phyloP scores from a whole-genome alignment of 2,329 filamentous ascomycete species.

The Trichocomaceae sp. region DNA sequence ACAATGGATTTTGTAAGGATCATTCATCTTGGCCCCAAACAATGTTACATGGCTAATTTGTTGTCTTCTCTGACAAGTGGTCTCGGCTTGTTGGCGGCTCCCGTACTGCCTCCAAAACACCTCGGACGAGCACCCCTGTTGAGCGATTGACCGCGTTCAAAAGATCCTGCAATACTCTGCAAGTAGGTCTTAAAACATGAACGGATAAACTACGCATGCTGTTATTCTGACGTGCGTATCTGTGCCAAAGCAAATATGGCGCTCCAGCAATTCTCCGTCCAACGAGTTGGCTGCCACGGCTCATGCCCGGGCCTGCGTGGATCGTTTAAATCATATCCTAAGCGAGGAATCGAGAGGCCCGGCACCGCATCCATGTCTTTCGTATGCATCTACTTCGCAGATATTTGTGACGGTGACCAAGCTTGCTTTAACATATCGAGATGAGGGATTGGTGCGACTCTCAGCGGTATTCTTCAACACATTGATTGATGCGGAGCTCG shows the following conservation, averaged over 20 bases:
- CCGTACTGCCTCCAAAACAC: constrained; percentile 43
- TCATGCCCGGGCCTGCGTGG: constrained; percentile 48
- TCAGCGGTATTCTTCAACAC: constrained; percentile 83
- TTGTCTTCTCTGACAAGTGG: constrained; percentile 39
- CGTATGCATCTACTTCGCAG: constrained; percentile 77
- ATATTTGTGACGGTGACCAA: constrained; percentile 86
- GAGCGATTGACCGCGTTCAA: constrained; percentile 58
- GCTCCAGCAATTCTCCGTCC: constrained; percentile 46
- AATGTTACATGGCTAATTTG: not conserved
- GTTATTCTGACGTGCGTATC: not conserved
- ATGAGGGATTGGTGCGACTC: constrained; percentile 78
- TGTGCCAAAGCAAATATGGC: constrained; percentile 52
- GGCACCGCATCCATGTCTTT: constrained; percentile 83
- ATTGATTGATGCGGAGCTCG: constrained; percentile 92
- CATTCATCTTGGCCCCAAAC: not conserved
- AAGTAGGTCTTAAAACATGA: constrained; percentile 12
- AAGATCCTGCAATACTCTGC: constrained; percentile 48
- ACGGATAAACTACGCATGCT: not conserved
- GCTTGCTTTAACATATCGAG: constrained; percentile 76
- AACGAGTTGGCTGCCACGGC: constrained; percentile 47
- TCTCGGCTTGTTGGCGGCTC: constrained; percentile 56
- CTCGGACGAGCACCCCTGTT: constrained; percentile 49
- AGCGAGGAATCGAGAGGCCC: constrained; percentile 84
- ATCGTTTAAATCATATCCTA: constrained; percentile 60
- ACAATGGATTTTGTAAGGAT: constrained; percentile 7